Evolutionary conservation across 495 filamentous ascomycete genomes (phyloP).

Genomic region (Lasiosphaeriaceae sp.): DNA sequence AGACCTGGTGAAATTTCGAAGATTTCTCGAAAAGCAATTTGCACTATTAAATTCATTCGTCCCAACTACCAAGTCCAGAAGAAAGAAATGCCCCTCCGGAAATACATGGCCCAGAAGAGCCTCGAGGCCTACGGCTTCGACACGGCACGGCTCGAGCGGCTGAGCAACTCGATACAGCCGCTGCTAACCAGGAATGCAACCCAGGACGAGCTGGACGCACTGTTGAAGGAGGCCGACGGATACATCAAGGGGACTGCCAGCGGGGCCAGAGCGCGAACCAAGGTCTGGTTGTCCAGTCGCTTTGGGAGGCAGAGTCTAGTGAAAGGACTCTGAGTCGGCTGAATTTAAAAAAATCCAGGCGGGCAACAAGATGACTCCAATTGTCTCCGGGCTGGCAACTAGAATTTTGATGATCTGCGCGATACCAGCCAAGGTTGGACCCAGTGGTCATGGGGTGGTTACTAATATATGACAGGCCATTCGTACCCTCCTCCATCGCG

Average conservation of each 20-base stretch:
- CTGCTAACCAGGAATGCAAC: conserved; percentile 2
- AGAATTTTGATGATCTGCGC: too few species aligned
- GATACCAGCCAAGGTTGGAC: too few species aligned
- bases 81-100: not conserved
- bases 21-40: too few species aligned
- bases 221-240: conserved; percentile 1
- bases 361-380: too few species aligned
- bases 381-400: too few species aligned
- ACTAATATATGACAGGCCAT: too few species aligned
- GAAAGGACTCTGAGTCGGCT: not conserved
- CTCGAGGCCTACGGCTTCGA: not conserved
- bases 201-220: conserved; percentile 4
- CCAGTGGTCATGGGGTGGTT: too few species aligned
- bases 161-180: conserved; percentile 7
- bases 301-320: not conserved
- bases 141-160: conserved; percentile 1
- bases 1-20: too few species aligned
- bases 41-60: too few species aligned
- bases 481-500: too few species aligned
- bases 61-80: not conserved
- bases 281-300: not conserved
- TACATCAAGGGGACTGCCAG: not conserved
- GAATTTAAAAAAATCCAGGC: too few species aligned
- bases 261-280: not conserved
- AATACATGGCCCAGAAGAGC: not conserved